Evolutionary conservation across 129 eudicot species (phyloP), one percentile per base, ranked within the genome.

Genomic region (Lonicera japonica): DNA sequence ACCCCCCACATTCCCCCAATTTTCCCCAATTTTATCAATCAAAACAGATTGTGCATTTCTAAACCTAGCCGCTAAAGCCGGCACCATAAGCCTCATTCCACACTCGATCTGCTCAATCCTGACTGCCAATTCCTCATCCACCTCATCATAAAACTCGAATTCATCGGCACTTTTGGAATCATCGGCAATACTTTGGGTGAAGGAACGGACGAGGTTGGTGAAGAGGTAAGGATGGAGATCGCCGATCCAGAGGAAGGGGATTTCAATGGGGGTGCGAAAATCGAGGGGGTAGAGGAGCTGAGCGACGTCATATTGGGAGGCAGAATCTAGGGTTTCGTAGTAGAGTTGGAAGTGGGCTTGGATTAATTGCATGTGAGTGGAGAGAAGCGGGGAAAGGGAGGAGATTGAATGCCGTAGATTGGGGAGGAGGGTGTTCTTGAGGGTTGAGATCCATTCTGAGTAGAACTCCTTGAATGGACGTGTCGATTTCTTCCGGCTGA

Each of bases 211-310:
- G 54, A 92, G 96, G 68, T 75, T 87, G 14, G 88, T 88, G 74
- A 92, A 87, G 70, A 82, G 79, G 34, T 92, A 84, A 8, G 98
- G 96, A 74, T 92, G 98, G 71, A 92, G 79, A 47, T 92, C 98
- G 48, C 90, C 98, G 18, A 92, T 72, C 90, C 90, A 92, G 48
- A 92, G 86, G 65, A 87, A 92, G 39, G 98, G 96, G n/a, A 56
- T 64, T 36, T 92, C 98, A 13, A 85, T 60, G 40, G 88, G 9
- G 73, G 76, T 84, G 13, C 98, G 87, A 83, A 83, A 80, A 15
- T 74, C 80, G 38, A 81, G 66, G 29, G 96, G 96, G 69, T 22
- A 76, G 53, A 92, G 81, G 58, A 81, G 47, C 21, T 70, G 88
- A 1, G 96, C 65, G 23, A 87, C 90, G 78, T 84, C 90, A 62